These are phyloP conservation scores for Wickerhamiella infanticola DNA, from an alignment of 1,139 yeast species.

Conservation along the genomic window DNA sequence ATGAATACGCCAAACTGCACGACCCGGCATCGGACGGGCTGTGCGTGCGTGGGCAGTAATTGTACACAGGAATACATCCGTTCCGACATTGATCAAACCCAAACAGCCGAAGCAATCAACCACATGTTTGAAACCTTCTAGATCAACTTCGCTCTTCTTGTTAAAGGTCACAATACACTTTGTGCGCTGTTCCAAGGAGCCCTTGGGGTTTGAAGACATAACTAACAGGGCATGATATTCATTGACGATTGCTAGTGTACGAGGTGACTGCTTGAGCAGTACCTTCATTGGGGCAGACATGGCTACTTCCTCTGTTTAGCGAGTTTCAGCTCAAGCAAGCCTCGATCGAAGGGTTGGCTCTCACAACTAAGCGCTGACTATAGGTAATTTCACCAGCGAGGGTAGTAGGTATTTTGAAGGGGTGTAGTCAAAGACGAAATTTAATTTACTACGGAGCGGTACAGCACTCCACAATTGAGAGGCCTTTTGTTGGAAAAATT, in stretches of 20 bases:
- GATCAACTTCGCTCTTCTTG: slow-evolving; percentile 19
- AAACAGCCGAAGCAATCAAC: slow-evolving; percentile 64
- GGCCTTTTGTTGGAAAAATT: too few relatives aligned
- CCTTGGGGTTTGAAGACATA: slow-evolving; percentile 17
- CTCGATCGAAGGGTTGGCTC: too few relatives aligned
- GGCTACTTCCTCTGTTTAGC: not conserved
- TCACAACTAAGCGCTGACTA: too few relatives aligned
- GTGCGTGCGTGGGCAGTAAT: slow-evolving; percentile 63
- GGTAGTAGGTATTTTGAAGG: too few relatives aligned
- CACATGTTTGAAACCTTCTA: slow-evolving; percentile 26
- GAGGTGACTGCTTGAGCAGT: slow-evolving; percentile 22
- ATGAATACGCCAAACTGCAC: slow-evolving; percentile 63
- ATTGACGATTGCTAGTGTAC: slow-evolving; percentile 24
- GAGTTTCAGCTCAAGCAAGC: too few relatives aligned
- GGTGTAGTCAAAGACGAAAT: too few relatives aligned
- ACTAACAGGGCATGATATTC: slow-evolving; percentile 11
- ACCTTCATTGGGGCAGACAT: slow-evolving; percentile 18
- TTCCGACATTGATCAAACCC: slow-evolving; percentile 59
- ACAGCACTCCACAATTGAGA: too few relatives aligned
- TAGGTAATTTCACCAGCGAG: too few relatives aligned
- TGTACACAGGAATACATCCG: slow-evolving; percentile 58
- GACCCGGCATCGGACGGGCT: slow-evolving; percentile 72
- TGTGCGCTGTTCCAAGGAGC: slow-evolving; percentile 6
- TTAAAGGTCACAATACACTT: slow-evolving; percentile 28
- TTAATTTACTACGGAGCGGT: too few relatives aligned